Conservation (phyloP, 805 yeast genomes). For the Candida caryicola region DNA sequence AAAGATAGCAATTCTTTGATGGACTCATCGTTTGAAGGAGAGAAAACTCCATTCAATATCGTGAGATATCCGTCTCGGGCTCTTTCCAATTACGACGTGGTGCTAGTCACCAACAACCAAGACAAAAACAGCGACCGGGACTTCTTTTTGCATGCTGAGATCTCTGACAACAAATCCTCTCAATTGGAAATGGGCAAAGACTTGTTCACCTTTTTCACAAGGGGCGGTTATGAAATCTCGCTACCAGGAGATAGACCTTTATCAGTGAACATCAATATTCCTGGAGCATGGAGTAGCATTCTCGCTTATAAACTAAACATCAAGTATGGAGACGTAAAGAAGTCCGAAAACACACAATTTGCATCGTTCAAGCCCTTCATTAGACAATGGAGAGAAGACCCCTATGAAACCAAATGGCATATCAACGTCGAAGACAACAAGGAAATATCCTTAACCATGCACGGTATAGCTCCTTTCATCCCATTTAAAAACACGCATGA, state of each 20-base stretch:
- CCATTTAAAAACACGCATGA: slow-evolving; percentile 44
- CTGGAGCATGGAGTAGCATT: slow-evolving; percentile 60
- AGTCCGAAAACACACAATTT: slow-evolving; percentile 5
- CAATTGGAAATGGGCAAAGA: slow-evolving; percentile 24
- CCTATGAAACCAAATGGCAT: slow-evolving; percentile 80
- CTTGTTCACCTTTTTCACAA: slow-evolving; percentile 35
- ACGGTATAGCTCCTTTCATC: slow-evolving; percentile 68
- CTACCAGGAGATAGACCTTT: slow-evolving; percentile 45
- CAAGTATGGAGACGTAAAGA: slow-evolving; percentile 8
- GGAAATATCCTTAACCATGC: slow-evolving; percentile 35
- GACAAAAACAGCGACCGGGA: slow-evolving; percentile 11
- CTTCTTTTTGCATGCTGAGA: slow-evolving; percentile 39
- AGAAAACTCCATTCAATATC: slow-evolving; percentile 46
- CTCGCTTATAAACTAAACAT: slow-evolving; percentile 47
- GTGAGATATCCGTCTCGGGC: slow-evolving; percentile 40
- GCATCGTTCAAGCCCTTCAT: slow-evolving; percentile 55
- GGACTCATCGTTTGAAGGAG: slow-evolving; percentile 59
- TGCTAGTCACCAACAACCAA: slow-evolving; percentile 44
- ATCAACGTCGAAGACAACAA: slow-evolving; percentile 44
- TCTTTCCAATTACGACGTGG: slow-evolving; percentile 44
- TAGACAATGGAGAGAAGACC: slow-evolving; percentile 63
- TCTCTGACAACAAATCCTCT: slow-evolving; percentile 21
- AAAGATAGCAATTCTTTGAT: slow-evolving; percentile 30
- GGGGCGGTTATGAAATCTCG: slow-evolving; percentile 40
- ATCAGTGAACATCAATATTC: slow-evolving; percentile 46